phyloP scores from a whole-genome alignment of 2,329 filamentous ascomycete genomes.

The Trichoderma koningiopsis region DNA sequence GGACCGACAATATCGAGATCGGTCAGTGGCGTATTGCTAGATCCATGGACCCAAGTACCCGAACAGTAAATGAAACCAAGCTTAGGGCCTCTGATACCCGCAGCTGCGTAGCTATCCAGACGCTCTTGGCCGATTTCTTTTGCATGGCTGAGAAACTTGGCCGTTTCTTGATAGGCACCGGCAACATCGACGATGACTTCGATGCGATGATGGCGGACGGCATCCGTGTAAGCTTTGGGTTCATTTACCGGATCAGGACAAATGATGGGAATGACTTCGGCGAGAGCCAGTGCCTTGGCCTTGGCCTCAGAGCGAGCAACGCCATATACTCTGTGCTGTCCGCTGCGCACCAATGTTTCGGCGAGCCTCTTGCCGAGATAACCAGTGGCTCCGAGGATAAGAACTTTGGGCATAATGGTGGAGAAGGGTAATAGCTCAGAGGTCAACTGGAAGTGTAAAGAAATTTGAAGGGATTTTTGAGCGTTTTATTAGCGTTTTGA shows the following conservation, averaged over 20 bases:
- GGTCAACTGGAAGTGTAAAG: background rate
- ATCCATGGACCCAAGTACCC: constrained; percentile 27
- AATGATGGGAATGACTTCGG: constrained; percentile 25
- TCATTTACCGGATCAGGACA: constrained; percentile 26
- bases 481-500: background rate
- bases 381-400: constrained; percentile 26
- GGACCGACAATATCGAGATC: constrained; percentile 24
- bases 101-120: constrained; percentile 6
- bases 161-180: constrained; percentile 16
- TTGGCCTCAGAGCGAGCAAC: constrained; percentile 24
- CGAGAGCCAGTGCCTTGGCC: constrained; percentile 25
- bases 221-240: constrained; percentile 14
- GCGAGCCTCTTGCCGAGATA: constrained; percentile 25
- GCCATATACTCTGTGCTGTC: constrained; percentile 24
- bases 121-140: constrained; percentile 24
- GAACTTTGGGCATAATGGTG: constrained; percentile 25
- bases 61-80: constrained; percentile 28
- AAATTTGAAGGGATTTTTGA: background rate
- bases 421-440: too few species aligned
- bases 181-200: constrained; percentile 26
- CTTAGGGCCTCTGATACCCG: constrained; percentile 23
- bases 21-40: constrained; percentile 14
- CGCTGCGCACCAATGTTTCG: constrained; percentile 23
- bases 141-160: constrained; percentile 24
- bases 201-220: constrained; percentile 22